Conservation (phyloP, 345 rosid species). For the Psidium guajava region DNA sequence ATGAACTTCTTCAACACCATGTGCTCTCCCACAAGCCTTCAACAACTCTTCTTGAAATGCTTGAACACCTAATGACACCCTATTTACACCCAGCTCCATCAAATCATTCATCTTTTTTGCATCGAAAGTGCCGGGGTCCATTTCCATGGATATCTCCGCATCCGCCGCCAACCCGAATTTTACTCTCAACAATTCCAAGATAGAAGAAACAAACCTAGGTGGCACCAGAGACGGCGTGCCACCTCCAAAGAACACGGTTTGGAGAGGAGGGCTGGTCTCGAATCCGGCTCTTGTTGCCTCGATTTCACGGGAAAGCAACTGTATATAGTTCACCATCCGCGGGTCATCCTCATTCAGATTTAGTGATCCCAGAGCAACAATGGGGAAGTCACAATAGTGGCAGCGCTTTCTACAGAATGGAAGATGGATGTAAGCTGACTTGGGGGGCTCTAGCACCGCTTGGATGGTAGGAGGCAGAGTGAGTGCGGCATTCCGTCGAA, state of each 20-base stretch:
- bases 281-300: slow-evolving; percentile 30
- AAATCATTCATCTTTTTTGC: slow-evolving; percentile 41
- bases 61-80: slow-evolving; percentile 92
- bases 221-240: slow-evolving; percentile 97
- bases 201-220: slow-evolving; percentile 46
- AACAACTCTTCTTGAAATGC: slow-evolving; percentile 83
- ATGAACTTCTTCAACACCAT: slow-evolving; percentile 61
- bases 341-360: slow-evolving; percentile 47
- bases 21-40: slow-evolving; percentile 89
- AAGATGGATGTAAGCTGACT: slow-evolving; percentile 79
- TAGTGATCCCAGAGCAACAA: slow-evolving; percentile 77
- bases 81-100: slow-evolving; percentile 72
- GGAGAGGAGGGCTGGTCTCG: slow-evolving; percentile 26
- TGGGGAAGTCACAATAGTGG: slow-evolving; percentile 83
- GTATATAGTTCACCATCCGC: slow-evolving; percentile 43
- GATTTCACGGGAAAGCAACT: slow-evolving; percentile 45
- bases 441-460: slow-evolving; percentile 33
- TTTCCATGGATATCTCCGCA: slow-evolving; percentile 89
- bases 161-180: slow-evolving; percentile 49
- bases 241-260: slow-evolving; percentile 85
- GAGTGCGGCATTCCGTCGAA: slow-evolving; percentile 67
- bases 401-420: slow-evolving; percentile 97
- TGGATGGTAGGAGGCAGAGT: slow-evolving; percentile 11
- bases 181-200: slow-evolving; percentile 43
- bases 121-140: slow-evolving; percentile 93